phyloP scores from a whole-genome alignment of 352 stramenopile genomes.

The Phytophthora syringae region DNA sequence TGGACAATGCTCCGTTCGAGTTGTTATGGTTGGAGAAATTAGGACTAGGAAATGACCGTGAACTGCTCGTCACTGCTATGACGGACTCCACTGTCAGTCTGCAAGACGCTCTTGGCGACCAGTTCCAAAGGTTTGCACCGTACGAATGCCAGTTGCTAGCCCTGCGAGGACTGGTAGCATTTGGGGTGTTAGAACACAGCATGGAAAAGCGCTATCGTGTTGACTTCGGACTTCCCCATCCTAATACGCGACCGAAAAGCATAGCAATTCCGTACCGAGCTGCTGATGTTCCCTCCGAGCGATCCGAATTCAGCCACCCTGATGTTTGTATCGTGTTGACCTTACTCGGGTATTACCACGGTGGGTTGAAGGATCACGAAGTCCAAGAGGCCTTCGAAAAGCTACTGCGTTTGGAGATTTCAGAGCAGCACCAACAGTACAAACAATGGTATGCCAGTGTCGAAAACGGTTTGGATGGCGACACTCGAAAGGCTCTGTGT shows the following conservation, averaged over 20 bases:
- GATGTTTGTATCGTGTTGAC: constrained; percentile 87
- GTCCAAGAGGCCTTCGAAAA: constrained; percentile 55
- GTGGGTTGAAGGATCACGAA: constrained; percentile 61
- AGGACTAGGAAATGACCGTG: constrained; percentile 12
- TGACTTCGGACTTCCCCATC: constrained; percentile 69
- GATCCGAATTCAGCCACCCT: constrained; percentile 90
- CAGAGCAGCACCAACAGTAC: constrained; percentile 72
- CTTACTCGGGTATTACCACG: constrained; percentile 86
- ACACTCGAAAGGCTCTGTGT: constrained; percentile 40
- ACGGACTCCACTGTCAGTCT: constrained; percentile 39
- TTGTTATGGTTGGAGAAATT: constrained; percentile 68
- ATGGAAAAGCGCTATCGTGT: constrained; percentile 87
- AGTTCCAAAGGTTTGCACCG: constrained; percentile 22
- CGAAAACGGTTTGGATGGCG: constrained; percentile 1
- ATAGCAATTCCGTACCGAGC: constrained; percentile 89
- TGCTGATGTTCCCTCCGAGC: constrained; percentile 79
- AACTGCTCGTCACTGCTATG: constrained; percentile 39
- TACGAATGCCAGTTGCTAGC: constrained; percentile 60
- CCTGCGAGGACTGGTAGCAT: constrained; percentile 76
- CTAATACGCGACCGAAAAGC: constrained; percentile 52
- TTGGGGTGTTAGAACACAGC: constrained; percentile 80
- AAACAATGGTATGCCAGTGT: constrained; percentile 67
- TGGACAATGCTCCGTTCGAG: constrained; percentile 64
- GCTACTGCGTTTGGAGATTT: constrained; percentile 70
- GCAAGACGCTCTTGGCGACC: constrained; percentile 20